Evolutionary conservation across 139 green algal genomes (phyloP).

Genomic region (Chlorella sp.): DNA sequence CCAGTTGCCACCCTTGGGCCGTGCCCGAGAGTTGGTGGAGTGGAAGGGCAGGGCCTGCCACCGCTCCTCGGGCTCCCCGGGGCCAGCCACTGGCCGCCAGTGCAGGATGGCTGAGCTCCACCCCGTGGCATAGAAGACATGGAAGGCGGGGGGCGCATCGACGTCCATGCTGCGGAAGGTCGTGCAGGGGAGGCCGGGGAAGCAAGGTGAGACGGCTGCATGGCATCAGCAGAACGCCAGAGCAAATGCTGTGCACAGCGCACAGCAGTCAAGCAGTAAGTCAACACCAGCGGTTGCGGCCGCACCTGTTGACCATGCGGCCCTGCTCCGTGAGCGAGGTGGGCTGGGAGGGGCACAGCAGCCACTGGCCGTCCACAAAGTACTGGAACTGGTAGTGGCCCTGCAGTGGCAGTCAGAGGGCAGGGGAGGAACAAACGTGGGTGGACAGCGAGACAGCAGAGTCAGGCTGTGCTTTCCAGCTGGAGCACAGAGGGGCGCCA

Average conservation of each 20-base stretch:
- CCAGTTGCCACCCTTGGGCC: conserved; percentile 51
- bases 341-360: conserved; percentile 41
- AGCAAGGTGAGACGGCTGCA: too few species aligned
- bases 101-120: conserved; percentile 58
- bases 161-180: conserved; percentile 43
- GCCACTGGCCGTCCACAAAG: conserved; percentile 67
- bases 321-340: conserved; percentile 49
- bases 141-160: conserved; percentile 48
- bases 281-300: too few species aligned
- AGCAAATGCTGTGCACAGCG: too few species aligned
- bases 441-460: too few species aligned
- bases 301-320: conserved; percentile 51
- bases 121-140: conserved; percentile 70
- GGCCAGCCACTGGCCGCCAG: conserved; percentile 10
- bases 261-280: too few species aligned
- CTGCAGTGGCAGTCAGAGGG: background rate
- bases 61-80: background rate
- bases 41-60: conserved; percentile 47
- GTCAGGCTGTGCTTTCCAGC: too few species aligned
- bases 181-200: too few species aligned
- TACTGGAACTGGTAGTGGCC: conserved; percentile 66
- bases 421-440: too few species aligned
- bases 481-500: too few species aligned
- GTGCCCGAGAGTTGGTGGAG: conserved; percentile 45
- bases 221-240: too few species aligned